Evolutionary conservation across 179 eudicot species (phyloP).

Genomic region (Corrigiola litoralis): DNA sequence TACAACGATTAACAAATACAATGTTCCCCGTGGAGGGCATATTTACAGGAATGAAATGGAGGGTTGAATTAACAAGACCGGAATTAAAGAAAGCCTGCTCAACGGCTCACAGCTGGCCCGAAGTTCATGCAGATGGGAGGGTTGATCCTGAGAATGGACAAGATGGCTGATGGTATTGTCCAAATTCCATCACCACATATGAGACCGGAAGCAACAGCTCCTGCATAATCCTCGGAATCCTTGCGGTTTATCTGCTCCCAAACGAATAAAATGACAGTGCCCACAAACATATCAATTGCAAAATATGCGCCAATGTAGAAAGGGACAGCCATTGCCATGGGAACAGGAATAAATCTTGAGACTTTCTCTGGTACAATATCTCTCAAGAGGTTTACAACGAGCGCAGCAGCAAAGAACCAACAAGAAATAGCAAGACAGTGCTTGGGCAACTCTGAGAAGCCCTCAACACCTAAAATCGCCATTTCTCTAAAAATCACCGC

Average conservation of each 20-base stretch:
- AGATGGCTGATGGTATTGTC: conserved; percentile 89
- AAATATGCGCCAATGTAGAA: conserved; percentile 98
- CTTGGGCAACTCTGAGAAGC: conserved; percentile 90
- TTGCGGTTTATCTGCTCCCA: conserved; percentile 73
- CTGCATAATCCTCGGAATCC: conserved; percentile 77
- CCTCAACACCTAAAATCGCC: conserved; percentile 92
- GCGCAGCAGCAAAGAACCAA: conserved; percentile 76
- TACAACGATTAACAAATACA: not conserved
- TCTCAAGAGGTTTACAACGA: conserved; percentile 60
- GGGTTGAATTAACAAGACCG: not conserved
- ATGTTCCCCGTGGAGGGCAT: not conserved
- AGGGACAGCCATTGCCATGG: conserved; percentile 99
- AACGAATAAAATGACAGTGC: conserved; percentile 72
- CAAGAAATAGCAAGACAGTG: conserved; percentile 74
- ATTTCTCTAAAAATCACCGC: conserved; percentile 91
- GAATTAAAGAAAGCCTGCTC: not conserved
- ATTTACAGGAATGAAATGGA: not conserved
- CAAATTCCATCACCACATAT: conserved; percentile 98
- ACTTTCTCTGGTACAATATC: conserved; percentile 57
- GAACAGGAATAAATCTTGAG: conserved; percentile 69
- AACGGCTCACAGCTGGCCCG: conserved; percentile 55
- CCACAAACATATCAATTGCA: conserved; percentile 96
- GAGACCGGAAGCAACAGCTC: conserved; percentile 93
- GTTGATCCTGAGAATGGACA: conserved; percentile 71
- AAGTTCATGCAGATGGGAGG: conserved; percentile 99